Evolutionary conservation across 495 filamentous ascomycete genomes (phyloP).

Genomic region (Astrocystis sublimbata): DNA sequence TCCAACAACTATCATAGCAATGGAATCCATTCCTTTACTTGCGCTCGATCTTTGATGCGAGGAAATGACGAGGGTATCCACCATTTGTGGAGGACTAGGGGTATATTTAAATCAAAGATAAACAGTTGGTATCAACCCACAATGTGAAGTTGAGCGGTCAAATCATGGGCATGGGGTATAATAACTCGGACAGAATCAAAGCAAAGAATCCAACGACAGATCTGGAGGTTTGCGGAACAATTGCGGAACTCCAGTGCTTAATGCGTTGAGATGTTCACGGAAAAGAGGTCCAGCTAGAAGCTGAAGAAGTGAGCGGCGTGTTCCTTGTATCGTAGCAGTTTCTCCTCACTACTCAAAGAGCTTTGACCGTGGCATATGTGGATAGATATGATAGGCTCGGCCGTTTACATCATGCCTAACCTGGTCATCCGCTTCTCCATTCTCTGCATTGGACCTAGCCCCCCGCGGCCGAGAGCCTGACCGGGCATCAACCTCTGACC

Average conservation of each 20-base stretch:
- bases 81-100: neutral
- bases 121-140: neutral
- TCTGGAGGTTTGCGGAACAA: neutral
- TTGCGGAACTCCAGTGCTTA: constrained; percentile 14
- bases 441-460: constrained; percentile 36
- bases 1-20: neutral
- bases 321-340: constrained; percentile 2
- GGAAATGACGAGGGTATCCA: neutral
- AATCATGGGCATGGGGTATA: constrained; percentile 1
- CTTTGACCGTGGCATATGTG: neutral
- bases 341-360: neutral
- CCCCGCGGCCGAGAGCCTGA: constrained; percentile 31
- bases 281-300: neutral
- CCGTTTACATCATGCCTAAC: constrained; percentile 79
- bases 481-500: constrained; percentile 36
- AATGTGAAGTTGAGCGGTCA: neutral
- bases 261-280: constrained; percentile 3
- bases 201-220: neutral
- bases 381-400: neutral
- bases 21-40: constrained; percentile 2
- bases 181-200: neutral
- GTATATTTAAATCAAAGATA: constrained; percentile 4
- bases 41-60: neutral
- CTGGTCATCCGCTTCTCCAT: constrained; percentile 79
- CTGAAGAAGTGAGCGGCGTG: neutral